These are phyloP conservation scores for Pulveroboletus sp. DNA, from an alignment of 768 basidiomycete species.

Conservation along the genomic window DNA sequence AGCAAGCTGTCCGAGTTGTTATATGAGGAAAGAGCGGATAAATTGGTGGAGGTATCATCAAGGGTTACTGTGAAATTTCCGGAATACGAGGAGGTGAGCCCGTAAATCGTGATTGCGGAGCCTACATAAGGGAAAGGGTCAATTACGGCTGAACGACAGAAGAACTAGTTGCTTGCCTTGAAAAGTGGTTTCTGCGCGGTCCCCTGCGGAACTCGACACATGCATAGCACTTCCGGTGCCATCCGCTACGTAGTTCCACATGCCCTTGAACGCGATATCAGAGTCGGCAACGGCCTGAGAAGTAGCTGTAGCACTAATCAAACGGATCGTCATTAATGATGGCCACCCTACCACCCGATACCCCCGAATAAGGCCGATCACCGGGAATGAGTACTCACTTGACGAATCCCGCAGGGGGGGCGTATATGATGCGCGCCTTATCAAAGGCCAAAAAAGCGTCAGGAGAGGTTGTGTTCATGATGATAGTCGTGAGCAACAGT, in stretches of 20 bases:
- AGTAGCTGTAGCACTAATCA: conserved; percentile 32
- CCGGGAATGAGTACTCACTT: conserved; percentile 32
- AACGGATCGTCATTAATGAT: conserved; percentile 22
- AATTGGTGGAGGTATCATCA: conserved; percentile 43
- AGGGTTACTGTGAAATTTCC: conserved; percentile 58
- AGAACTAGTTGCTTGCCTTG: conserved; percentile 36
- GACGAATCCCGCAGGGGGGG: conserved; percentile 25
- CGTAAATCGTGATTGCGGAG: conserved; percentile 54
- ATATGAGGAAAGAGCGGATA: conserved; percentile 53
- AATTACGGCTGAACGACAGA: background rate
- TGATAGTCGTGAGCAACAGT: conserved; percentile 49
- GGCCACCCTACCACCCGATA: conserved; percentile 1
- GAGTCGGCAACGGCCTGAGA: conserved; percentile 40
- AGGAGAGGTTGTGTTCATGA: conserved; percentile 25
- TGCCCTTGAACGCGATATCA: conserved; percentile 47
- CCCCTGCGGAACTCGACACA: conserved; percentile 39
- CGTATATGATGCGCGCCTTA: conserved; percentile 46
- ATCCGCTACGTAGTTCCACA: conserved; percentile 46
- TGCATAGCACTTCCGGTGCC: conserved; percentile 27
- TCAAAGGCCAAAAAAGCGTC: conserved; percentile 50
- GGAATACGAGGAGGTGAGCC: conserved; percentile 51
- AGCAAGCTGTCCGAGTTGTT: conserved; percentile 49
- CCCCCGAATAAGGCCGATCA: conserved; percentile 1
- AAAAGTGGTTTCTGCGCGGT: conserved; percentile 41
- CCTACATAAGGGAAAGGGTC: conserved; percentile 36